Evolutionary conservation across 768 basidiomycete genomes (phyloP), one percentile per base, ranked within the genome.

Genomic region (Erythrobasidium yunnanense): DNA sequence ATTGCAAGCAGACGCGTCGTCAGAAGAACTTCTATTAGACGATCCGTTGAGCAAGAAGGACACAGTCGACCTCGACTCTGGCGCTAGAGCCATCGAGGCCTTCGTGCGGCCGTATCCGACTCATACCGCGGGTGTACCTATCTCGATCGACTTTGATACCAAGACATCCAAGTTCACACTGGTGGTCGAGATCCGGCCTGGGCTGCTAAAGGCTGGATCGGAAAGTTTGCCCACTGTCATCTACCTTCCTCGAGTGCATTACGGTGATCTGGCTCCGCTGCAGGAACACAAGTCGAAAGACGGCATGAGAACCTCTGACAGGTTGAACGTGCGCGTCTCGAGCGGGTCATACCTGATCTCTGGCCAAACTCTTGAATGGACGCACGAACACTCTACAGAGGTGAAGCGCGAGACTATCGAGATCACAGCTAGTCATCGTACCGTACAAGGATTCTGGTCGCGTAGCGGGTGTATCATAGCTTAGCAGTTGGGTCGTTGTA

Each of bases 181-280:
- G 35, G 80, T 80, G 15, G 82, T 95, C 2, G 75, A 76, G 25
- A 88, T 93, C 15, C 73, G 77, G 0, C 69, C 82, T 3, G 82
- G 82, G 29, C 88, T 91, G 73, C 75, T 77, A 23, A 76, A 75
- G 4, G 70, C 66, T 11, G 53, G 66, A 4, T 74, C 75, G 1
- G 78, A 79, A 18, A 74, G 74, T 29, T 77, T 83, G 0, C 81
- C 84, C n/a, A 96, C 90, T 20, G 95, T 95, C 79, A 84, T 97
- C 22, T 99, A 82, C 74, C 75, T 97, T 0, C 95, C 95, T 3
- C 79, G 90, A 53, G 85, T 93, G 20, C 95, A 99, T 74, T 99
- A 84, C 74, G 88, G 86, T 2, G n/a, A n/a, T n/a, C n/a, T n/a
- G n/a, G n/a, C n/a, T n/a, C n/a, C n/a, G n/a, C n/a, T n/a, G 79